Evolutionary conservation across 2,329 filamentous ascomycete genomes (phyloP), one percentile per base, ranked within the genome.

Genomic region (Aspergillus awamori): DNA sequence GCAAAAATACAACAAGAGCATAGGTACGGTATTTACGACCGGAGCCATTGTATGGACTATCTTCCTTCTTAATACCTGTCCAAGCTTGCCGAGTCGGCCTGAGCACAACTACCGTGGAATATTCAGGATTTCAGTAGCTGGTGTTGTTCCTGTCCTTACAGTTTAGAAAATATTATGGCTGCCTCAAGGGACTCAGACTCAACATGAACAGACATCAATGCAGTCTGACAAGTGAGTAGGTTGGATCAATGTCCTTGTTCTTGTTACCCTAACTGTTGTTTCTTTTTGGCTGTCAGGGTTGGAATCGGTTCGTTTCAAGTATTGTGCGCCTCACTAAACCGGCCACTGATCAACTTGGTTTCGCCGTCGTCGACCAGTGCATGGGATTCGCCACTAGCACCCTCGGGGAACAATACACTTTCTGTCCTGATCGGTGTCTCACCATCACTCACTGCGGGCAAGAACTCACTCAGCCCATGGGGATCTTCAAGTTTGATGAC

Each of bases 1-100:
- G 53, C 53, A 56, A 56, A 56, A 47, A 56, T 56, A 56, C 53
- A 47, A 28, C 24, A 30, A n/a, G 26, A 30, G 24, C 47, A 51
- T 26, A 51, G 26, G 47, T 51, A 51, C 47, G 24, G 47, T 51
- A 51, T 51, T 51, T 30, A 28, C 47, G n/a, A 28, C 28, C 47
- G 26, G 47, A 15, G 47, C 47, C 24, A 17, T 17, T 15, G 24
- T 49, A 49, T 26, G 24, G 41, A 45, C 41, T 20, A 24, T 15
- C 45, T 8, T 22, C 13, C 22, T 24, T 48, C 24, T 48, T 49
- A 36, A 11, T 36, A 28, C 45, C 45, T 26, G 22, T 33, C 17
- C 47, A 20, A 51, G 47, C 47, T 51, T 51, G 30, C 28, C 47
- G 47, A 51, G 26, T 28, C 47, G 28, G 47, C 47, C 47, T 51